These are phyloP conservation scores for Setaria viridis DNA, from an alignment of 202 grass and related monocot genomes.

Conservation along the genomic window DNA sequence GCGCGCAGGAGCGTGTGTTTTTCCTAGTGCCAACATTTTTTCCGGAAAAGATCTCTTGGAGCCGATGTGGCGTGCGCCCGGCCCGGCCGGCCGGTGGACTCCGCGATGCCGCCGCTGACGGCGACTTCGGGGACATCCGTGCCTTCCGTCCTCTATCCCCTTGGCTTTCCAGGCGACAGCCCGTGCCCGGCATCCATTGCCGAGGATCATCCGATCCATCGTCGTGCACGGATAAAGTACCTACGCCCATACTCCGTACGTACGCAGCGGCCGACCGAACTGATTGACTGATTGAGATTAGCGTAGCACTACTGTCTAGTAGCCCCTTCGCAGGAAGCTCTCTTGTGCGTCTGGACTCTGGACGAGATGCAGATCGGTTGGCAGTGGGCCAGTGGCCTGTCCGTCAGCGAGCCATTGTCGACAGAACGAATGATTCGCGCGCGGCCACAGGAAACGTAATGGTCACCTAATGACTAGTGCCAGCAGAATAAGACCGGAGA, in stretches of 20 bases:
- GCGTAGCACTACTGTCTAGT: not conserved
- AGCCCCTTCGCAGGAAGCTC: not conserved
- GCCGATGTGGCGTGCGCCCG: not conserved
- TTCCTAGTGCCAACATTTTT: no score
- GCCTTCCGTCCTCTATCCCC: not conserved
- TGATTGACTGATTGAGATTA: not conserved
- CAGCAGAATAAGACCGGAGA: no score
- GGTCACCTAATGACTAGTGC: no score
- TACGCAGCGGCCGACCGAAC: slow-evolving; percentile 1
- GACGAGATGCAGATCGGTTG: slow-evolving; percentile 1
- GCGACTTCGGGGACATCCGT: slow-evolving; percentile 22
- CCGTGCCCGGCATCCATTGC: not conserved
- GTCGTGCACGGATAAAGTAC: not conserved
- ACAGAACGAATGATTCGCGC: no score
- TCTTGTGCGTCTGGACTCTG: not conserved
- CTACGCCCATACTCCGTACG: not conserved
- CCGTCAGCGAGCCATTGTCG: not conserved
- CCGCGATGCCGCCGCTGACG: not conserved
- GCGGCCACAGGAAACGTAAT: no score
- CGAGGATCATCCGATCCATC: not conserved
- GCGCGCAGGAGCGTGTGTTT: no score
- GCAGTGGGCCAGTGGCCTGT: not conserved
- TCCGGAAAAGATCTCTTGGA: no score
- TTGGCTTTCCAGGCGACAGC: not conserved
- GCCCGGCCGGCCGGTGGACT: slow-evolving; percentile 11